These are phyloP conservation scores for Trichoderma simmonsii DNA, from an alignment of 2,329 filamentous ascomycete genomes.

Conservation along the genomic window DNA sequence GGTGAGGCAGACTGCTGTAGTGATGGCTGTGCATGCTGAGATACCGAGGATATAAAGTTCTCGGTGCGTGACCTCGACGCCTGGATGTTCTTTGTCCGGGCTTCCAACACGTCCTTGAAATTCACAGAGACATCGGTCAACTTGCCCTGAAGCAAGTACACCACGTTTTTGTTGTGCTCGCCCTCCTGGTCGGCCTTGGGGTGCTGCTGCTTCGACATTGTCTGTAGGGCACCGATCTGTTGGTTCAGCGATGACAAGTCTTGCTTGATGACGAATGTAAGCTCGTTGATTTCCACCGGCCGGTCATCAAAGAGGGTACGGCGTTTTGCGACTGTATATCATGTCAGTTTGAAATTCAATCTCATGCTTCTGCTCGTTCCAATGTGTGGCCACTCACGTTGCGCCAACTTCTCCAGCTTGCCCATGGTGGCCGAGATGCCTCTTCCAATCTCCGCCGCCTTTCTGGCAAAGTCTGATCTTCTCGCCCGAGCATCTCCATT, in stretches of 20 bases:
- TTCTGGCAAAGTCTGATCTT: conserved; percentile 88
- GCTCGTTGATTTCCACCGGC: conserved; percentile 93
- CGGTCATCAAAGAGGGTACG: conserved; percentile 97
- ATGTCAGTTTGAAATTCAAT: conserved; percentile 17
- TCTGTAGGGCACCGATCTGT: conserved; percentile 80
- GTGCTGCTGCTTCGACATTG: conserved; percentile 72
- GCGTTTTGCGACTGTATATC: conserved; percentile 72
- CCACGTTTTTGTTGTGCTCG: conserved; percentile 97
- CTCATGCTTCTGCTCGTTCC: too few relatives aligned
- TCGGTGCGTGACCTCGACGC: conserved; percentile 88
- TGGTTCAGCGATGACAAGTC: conserved; percentile 81
- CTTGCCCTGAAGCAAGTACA: conserved; percentile 85
- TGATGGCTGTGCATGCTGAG: conserved; percentile 67
- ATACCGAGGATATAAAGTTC: conserved; percentile 91
- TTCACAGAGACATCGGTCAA: conserved; percentile 89
- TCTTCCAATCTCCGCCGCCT: conserved; percentile 85
- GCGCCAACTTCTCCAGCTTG: conserved; percentile 89
- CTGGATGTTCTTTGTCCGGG: conserved; percentile 96
- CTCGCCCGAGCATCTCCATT: conserved; percentile 53
- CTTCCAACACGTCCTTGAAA: conserved; percentile 96
- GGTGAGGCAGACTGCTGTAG: conserved; percentile 77
- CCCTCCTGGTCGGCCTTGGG: conserved; percentile 75
- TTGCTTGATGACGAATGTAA: conserved; percentile 97
- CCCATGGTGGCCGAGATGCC: conserved; percentile 91
- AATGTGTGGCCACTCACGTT: conserved; percentile 52